Base-by-base conservation (phyloP, 2,329 filamentous ascomycete species). In the Erysiphe pulchra region DNA sequence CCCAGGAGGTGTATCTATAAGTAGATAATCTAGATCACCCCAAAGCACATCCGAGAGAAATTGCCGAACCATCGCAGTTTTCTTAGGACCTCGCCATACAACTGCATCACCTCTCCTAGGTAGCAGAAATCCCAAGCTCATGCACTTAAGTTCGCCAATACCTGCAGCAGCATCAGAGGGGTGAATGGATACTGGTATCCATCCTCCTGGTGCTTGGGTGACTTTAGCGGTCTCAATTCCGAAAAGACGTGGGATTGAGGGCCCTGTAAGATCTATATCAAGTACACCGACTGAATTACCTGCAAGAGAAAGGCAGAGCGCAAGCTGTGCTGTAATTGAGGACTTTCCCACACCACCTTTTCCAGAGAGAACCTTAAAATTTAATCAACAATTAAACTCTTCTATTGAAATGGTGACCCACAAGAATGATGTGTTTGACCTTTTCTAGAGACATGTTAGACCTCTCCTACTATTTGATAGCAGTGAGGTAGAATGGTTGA, bases 301-400 rank as follows among this genome's bases (percentile, higher is more conserved):
- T 51, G 82, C 74, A 1, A 90, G 71, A 1, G 84, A 78, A 31
- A 98, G 75, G 0, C 86, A 85, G 34, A 98, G 73, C 9, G 90
- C 90, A 14, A 98, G 76, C 61, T 98, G 90, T 1, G 87, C 92
- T 0, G 90, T 95, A n/a, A 94, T 77, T 45, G 85, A 93, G 39
- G 87, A 95, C 67, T 98, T 98, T 48, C 90, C 90, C 17, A 98
- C 90, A 54, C 90, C 90, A 57, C 90, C 90, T 70, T 98, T 98
- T 55, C 90, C 90, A 12, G 90, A 95, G 42, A 98, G 78, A 50
- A 87, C 71, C 65, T 73, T 49, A 20, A 37, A 24, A 24, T 24
- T 24, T 24, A 24, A 24, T 24, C 11, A 48, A 44, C 17, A 39
- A 55, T 46, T 52, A 46, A 13, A 44, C 20, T 44, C 20, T 17